These are phyloP conservation scores for Pelagomonas calceolata DNA, from an alignment of 108 stramenopile genomes.

Conservation along the genomic window DNA sequence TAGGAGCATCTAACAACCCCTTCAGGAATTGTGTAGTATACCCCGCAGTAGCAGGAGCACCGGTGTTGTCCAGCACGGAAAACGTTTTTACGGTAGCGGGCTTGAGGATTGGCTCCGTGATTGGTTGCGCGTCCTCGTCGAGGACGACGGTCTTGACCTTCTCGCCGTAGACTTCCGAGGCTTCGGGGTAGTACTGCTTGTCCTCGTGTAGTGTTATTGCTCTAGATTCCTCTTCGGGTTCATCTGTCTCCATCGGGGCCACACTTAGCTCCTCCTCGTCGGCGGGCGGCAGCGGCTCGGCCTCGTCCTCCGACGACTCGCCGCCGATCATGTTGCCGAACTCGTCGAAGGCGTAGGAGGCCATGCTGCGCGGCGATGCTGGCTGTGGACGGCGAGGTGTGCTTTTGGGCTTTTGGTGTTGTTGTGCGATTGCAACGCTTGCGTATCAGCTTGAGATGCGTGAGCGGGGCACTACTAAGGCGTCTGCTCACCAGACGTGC, in stretches of 20 bases:
- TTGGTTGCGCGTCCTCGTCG: constrained; percentile 95
- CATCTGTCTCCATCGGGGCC: constrained; percentile 33
- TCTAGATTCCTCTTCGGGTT: constrained; percentile 33
- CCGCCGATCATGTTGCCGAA: constrained; percentile 99
- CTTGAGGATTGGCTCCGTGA: constrained; percentile 90
- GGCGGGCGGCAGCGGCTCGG: constrained; percentile 34
- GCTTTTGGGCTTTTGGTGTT: too few relatives aligned
- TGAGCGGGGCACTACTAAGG: too few relatives aligned
- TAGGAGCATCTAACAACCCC: constrained; percentile 33
- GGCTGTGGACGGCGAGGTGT: too few relatives aligned
- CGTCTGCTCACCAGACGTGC: too few relatives aligned
- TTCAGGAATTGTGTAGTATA: constrained; percentile 36
- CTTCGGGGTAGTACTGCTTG: constrained; percentile 96
- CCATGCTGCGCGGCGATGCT: too few relatives aligned
- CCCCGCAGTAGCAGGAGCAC: constrained; percentile 2
- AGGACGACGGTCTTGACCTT: constrained; percentile 84
- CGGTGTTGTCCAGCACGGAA: constrained; percentile 31
- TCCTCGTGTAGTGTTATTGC: constrained; percentile 65
- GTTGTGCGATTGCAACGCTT: too few relatives aligned
- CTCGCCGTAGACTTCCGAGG: constrained; percentile 79
- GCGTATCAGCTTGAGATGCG: too few relatives aligned
- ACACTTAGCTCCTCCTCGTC: constrained; percentile 55
- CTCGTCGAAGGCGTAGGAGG: constrained; percentile 99
- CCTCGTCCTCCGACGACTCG: constrained; percentile 48
- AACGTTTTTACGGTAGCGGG: constrained; percentile 67